phyloP scores from a whole-genome alignment of 2,329 filamentous ascomycete genomes.

The Cladosporium sphaerospermum region DNA sequence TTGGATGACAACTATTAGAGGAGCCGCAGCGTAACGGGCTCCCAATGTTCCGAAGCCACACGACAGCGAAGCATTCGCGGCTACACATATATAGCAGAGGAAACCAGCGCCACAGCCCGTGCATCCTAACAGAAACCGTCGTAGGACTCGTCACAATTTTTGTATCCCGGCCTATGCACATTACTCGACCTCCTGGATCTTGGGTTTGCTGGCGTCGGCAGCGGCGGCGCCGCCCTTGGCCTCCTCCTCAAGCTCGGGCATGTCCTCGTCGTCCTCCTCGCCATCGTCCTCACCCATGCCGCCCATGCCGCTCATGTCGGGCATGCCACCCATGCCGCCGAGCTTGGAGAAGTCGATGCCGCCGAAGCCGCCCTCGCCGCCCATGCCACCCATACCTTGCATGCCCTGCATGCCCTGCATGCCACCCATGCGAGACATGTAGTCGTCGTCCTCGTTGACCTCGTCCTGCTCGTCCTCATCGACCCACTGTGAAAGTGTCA shows the following conservation, averaged over 20 bases:
- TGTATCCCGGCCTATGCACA: too few relatives aligned
- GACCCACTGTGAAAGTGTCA: slow-evolving; percentile 59
- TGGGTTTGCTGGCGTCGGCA: slow-evolving; percentile 30
- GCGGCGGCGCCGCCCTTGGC: slow-evolving; percentile 23
- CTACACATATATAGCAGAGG: too few relatives aligned
- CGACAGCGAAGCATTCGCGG: too few relatives aligned
- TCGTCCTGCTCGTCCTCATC: slow-evolving; percentile 98
- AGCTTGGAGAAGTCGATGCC: slow-evolving; percentile 39
- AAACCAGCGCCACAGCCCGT: too few relatives aligned
- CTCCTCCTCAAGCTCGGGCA: slow-evolving; percentile 69
- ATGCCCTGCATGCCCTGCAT: slow-evolving; percentile 41
- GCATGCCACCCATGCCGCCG: slow-evolving; percentile 45
- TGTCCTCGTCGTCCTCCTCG: slow-evolving; percentile 63
- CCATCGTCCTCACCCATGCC: slow-evolving; percentile 55
- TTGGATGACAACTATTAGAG: too few relatives aligned
- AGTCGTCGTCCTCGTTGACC: slow-evolving; percentile 69
- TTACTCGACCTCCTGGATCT: slow-evolving; percentile 44
- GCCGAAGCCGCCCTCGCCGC: slow-evolving; percentile 44
- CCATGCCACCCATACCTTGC: slow-evolving; percentile 36
- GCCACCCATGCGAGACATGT: slow-evolving; percentile 45
- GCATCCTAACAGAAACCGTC: too few relatives aligned
- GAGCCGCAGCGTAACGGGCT: too few relatives aligned
- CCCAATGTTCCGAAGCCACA: too few relatives aligned
- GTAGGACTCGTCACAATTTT: too few relatives aligned
- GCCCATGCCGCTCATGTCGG: slow-evolving; percentile 32